Evolutionary conservation across 169 alveolate species (phyloP), one percentile per base, ranked within the genome.

Genomic region (Plasmodium billcollinsi): DNA sequence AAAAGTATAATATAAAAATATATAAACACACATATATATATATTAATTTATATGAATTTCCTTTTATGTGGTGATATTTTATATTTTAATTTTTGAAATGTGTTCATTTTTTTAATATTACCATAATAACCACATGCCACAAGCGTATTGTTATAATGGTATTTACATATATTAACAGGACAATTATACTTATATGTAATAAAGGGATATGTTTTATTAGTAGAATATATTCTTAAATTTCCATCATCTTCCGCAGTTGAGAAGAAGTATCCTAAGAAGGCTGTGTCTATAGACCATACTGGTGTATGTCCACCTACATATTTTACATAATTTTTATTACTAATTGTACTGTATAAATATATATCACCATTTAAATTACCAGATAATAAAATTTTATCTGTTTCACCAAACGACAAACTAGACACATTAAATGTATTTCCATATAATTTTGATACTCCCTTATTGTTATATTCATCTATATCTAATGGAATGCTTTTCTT

Each of bases 281-380:
- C 85, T 15, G 91, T 83, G 24, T 83, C 91, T 2, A 83, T 58
- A 18, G 83, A 83, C 91, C 91, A 83, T 54, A 83, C 69, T 9
- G 91, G 91, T 67, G 91, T 83, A 47, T 83, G 65, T 4, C 91
- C 91, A 12, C 91, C 91, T 26, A 70, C 80, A 83, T 83, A 83
- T 18, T 67, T 83, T n/a, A 83, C 91, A 83, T 83, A 83, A 69
- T 83, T 83, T 67, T 58, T 83, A 49, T 83, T 83, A 83, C 83
- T 83, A 39, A 83, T 29, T 2, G 91, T 83, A 49, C 91, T 83
- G 61, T 83, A 83, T 29, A 83, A 45, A 39, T 83, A 83, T 56
- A 83, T 72, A 83, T 83, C 91, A 15, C 91, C 91, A 83, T 83
- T 83, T 54, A 83, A 56, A 83, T 83, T 83, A 52, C 91, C 91